Percentiles rank a stretch among this genome's conserved stretches.
These are phyloP conservation scores for Heracleum sosnowskyi DNA, from an alignment of 129 eudicot genomes.

Conservation along the genomic window DNA sequence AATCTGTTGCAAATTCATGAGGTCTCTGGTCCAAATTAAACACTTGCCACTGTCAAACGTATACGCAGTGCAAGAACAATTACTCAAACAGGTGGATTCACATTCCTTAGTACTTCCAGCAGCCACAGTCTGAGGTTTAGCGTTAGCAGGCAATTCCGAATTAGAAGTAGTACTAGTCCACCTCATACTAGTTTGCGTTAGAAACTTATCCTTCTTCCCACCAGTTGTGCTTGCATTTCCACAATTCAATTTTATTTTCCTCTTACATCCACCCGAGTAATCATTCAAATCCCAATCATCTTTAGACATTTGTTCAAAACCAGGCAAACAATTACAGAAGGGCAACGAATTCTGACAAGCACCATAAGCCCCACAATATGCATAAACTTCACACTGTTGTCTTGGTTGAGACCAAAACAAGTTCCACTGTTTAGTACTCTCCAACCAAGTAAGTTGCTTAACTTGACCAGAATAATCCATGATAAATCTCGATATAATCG, in stretches of 20 bases:
- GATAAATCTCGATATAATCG: constrained; percentile 28
- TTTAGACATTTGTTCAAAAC: constrained; percentile 26
- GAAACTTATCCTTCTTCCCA: constrained; percentile 20
- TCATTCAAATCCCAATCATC: constrained; percentile 43
- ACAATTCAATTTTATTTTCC: constrained; percentile 34
- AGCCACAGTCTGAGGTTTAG: constrained; percentile 4
- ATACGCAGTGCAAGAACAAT: constrained; percentile 59
- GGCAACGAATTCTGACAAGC: constrained; percentile 41
- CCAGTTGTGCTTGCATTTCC: constrained; percentile 9
- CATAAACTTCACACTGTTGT: constrained; percentile 46
- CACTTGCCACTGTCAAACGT: constrained; percentile 30
- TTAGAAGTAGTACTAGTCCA: neutral
- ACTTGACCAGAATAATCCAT: constrained; percentile 55
- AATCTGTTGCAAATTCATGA: constrained; percentile 29
- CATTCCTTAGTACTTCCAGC: constrained; percentile 32
- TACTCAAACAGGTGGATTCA: constrained; percentile 29
- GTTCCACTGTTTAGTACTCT: constrained; percentile 36
- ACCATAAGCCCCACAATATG: constrained; percentile 54
- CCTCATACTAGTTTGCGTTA: constrained; percentile 4
- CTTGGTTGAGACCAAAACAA: constrained; percentile 51
- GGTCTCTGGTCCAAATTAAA: constrained; percentile 41
- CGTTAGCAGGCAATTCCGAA: constrained; percentile 12
- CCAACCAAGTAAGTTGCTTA: constrained; percentile 42
- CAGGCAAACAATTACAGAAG: constrained; percentile 47
- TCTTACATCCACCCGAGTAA: constrained; percentile 59